These are phyloP conservation scores for Syzygium aqueum DNA, from an alignment of 345 rosid genomes.

Conservation along the genomic window DNA sequence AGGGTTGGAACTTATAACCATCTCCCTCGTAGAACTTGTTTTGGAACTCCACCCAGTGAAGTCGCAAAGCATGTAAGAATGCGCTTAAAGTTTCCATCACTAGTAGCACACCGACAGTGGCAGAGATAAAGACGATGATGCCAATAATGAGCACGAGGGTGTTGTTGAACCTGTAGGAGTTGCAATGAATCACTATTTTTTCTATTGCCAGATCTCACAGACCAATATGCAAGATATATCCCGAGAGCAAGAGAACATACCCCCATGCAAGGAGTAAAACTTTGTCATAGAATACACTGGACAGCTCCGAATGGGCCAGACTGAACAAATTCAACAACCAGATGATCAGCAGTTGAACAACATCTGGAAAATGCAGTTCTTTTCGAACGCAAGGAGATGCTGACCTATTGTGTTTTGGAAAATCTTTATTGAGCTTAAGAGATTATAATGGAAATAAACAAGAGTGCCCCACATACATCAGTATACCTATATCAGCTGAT, in stretches of 20 bases:
- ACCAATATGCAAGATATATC: background rate
- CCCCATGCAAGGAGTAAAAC: slow-evolving; percentile 55
- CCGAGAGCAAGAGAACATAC: slow-evolving; percentile 16
- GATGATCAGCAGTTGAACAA: background rate
- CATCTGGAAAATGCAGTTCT: background rate
- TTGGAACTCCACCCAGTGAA: slow-evolving; percentile 70
- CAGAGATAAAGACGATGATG: slow-evolving; percentile 30
- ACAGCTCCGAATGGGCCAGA: slow-evolving; percentile 60
- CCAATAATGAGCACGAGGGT: slow-evolving; percentile 37
- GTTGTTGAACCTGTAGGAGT: slow-evolving; percentile 41
- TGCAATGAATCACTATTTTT: background rate
- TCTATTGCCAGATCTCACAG: background rate
- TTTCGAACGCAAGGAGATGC: background rate
- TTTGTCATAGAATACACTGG: slow-evolving; percentile 61
- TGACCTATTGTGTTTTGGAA: background rate
- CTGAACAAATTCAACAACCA: slow-evolving; percentile 15
- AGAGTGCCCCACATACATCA: background rate
- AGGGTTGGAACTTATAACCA: slow-evolving; percentile 51
- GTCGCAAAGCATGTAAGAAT: slow-evolving; percentile 51
- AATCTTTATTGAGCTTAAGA: background rate
- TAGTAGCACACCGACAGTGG: slow-evolving; percentile 51
- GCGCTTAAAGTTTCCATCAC: slow-evolving; percentile 68
- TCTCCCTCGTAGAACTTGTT: slow-evolving; percentile 60
- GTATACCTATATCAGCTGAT: background rate
- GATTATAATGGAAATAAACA: background rate